Evolutionary conservation across 2,329 filamentous ascomycete genomes (phyloP).

Genomic region (Cordyceps cicadae): DNA sequence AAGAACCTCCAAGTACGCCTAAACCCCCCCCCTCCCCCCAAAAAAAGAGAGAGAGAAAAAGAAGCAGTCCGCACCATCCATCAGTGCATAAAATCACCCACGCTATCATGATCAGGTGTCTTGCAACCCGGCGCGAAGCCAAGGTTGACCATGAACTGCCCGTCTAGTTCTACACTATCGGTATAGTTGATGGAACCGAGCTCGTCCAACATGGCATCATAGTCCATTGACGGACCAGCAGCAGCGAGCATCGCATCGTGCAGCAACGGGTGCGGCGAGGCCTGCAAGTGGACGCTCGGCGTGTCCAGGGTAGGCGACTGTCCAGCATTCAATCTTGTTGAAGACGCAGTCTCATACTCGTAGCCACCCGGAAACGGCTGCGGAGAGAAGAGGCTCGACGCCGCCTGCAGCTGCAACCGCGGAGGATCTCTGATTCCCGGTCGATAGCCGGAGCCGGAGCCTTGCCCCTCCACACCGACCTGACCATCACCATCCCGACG

Average conservation of each 20-base stretch:
- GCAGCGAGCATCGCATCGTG: constrained; percentile 13
- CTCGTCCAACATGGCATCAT: constrained; percentile 45
- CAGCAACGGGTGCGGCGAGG: constrained; percentile 15
- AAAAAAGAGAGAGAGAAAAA: too few relatives aligned
- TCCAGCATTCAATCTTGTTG: neutral
- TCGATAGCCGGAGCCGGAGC: neutral
- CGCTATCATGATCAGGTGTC: constrained; percentile 35
- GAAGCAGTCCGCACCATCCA: neutral
- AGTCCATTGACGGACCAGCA: constrained; percentile 29
- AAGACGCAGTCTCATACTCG: neutral
- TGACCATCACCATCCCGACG: neutral
- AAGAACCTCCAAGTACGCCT: too few relatives aligned
- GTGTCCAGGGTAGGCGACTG: neutral
- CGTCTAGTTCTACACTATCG: constrained; percentile 44
- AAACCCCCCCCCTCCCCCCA: too few relatives aligned
- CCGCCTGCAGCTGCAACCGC: neutral
- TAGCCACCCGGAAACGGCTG: neutral
- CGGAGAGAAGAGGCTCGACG: neutral
- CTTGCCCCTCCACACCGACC: neutral
- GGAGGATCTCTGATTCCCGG: neutral
- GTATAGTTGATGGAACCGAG: constrained; percentile 42
- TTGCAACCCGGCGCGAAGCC: constrained; percentile 56
- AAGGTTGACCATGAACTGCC: constrained; percentile 59
- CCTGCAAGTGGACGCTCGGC: neutral
- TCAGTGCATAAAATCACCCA: constrained; percentile 20